Percentiles rank a stretch among this genome's conserved stretches.
phyloP scores from a whole-genome alignment of 2,329 filamentous ascomycete genomes.

The Neophaeococcomyces aloes region DNA sequence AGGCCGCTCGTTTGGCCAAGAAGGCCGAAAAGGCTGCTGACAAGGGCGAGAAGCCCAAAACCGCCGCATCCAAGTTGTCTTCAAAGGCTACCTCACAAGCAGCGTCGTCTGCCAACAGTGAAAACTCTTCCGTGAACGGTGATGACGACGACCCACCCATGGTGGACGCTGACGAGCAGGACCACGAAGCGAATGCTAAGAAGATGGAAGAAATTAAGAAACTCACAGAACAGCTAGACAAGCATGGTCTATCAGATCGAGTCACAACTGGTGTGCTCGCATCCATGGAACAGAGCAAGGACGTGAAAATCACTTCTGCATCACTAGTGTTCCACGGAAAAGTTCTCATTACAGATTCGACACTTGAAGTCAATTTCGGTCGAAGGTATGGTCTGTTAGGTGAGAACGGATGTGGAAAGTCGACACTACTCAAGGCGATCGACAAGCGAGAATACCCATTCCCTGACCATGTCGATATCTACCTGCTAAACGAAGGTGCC shows the following conservation, averaged over 20 bases:
- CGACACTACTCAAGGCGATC: slow-evolving; percentile 92
- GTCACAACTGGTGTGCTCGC: slow-evolving; percentile 95
- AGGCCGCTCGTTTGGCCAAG: slow-evolving; percentile 58
- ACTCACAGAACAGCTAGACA: slow-evolving; percentile 85
- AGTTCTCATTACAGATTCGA: slow-evolving; percentile 88
- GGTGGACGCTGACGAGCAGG: slow-evolving; percentile 53
- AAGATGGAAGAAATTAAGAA: slow-evolving; percentile 76
- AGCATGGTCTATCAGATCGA: slow-evolving; percentile 89
- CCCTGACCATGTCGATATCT: slow-evolving; percentile 94
- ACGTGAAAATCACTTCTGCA: slow-evolving; percentile 92
- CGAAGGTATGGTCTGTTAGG: slow-evolving; percentile 89
- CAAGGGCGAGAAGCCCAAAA: slow-evolving; percentile 38
- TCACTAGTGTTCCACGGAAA: slow-evolving; percentile 96
- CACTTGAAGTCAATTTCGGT: slow-evolving; percentile 82
- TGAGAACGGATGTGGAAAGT: slow-evolving; percentile 99
- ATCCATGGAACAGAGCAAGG: slow-evolving; percentile 72
- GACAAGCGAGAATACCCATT: slow-evolving; percentile 88
- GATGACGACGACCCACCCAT: slow-evolving; percentile 55
- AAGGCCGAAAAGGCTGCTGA: slow-evolving; percentile 56
- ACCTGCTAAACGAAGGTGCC: slow-evolving; percentile 94
- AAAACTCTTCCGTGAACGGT: slow-evolving; percentile 57
- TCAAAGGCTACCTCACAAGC: slow-evolving; percentile 58
- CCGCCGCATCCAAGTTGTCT: slow-evolving; percentile 58
- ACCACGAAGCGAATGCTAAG: slow-evolving; percentile 57
- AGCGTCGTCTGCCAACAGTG: slow-evolving; percentile 36